A percentile compares a stretch with the other conserved stretches of the same genome.
phyloP scores from a whole-genome alignment of 2,329 filamentous ascomycete genomes.

The Neodidymelliopsis sp. region DNA sequence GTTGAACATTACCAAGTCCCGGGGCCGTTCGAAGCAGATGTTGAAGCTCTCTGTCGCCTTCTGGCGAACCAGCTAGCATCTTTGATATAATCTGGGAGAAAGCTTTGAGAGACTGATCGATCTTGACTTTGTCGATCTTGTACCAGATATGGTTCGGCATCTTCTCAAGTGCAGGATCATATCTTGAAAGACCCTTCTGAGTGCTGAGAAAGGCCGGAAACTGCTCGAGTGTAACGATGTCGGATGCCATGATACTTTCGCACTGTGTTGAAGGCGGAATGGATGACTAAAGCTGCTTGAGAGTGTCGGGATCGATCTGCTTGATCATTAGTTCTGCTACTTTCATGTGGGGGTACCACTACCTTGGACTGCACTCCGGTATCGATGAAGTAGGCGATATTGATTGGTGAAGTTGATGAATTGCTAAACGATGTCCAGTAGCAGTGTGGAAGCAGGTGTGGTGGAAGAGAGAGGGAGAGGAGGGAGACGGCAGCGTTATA shows the following conservation, averaged over 20 bases:
- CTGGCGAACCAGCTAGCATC: slow-evolving; percentile 1
- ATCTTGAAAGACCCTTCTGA: background rate
- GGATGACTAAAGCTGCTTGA: no score
- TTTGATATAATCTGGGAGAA: background rate
- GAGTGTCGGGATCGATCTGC: no score
- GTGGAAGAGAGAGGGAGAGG: no score
- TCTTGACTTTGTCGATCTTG: background rate
- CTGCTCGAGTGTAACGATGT: slow-evolving; percentile 2
- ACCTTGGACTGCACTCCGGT: no score
- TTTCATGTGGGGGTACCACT: no score
- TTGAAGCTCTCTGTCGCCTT: slow-evolving; percentile 23
- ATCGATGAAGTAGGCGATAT: no score
- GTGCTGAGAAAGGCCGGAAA: slow-evolving; percentile 5
- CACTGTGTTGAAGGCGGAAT: background rate
- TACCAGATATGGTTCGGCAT: slow-evolving; percentile 10
- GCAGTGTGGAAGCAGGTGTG: no score
- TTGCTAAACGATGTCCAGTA: no score
- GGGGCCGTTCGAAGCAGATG: slow-evolving; percentile 16
- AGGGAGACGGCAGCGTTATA: no score
- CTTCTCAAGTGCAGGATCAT: slow-evolving; percentile 5
- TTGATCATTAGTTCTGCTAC: no score
- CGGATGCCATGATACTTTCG: background rate
- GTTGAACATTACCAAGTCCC: slow-evolving; percentile 14
- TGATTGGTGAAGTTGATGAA: no score
- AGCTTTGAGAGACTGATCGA: slow-evolving; percentile 1